phyloP scores from a whole-genome alignment of 768 basidiomycete species.

The Suillus paluster region DNA sequence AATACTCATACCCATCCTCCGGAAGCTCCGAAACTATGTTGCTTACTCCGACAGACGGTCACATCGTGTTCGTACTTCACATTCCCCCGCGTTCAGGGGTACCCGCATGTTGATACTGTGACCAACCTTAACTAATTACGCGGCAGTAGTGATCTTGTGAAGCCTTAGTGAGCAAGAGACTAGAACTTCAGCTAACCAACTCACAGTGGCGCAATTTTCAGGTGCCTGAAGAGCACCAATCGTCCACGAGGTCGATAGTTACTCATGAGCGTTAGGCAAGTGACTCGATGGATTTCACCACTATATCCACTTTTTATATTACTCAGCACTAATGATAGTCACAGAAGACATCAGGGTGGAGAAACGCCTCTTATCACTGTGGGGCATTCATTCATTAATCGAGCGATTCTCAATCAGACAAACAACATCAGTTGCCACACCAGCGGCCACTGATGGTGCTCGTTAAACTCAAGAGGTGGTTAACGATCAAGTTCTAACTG shows the following conservation, averaged over 20 bases:
- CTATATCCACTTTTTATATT: not conserved
- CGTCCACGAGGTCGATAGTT: not conserved
- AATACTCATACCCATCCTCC: not conserved
- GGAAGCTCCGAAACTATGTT: slow-evolving; percentile 1
- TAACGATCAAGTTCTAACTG: not conserved
- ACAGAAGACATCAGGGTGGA: not conserved
- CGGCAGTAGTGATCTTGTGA: not conserved
- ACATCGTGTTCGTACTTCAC: not conserved
- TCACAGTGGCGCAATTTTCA: not conserved
- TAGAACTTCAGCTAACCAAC: not conserved
- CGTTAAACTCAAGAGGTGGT: not conserved
- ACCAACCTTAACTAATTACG: not conserved
- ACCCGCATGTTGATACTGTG: not conserved
- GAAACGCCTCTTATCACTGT: slow-evolving; percentile 3
- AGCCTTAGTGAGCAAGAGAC: not conserved
- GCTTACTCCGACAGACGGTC: not conserved
- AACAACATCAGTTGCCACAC: not conserved
- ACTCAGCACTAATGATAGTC: not conserved
- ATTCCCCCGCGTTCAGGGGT: not conserved
- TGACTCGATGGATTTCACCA: not conserved
- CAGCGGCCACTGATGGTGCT: not conserved
- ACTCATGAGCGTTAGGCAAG: not conserved
- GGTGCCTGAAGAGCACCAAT: not conserved
- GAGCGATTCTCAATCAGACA: not conserved
- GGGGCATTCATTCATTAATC: slow-evolving; percentile 1